These are phyloP conservation scores for Salvia splendens DNA, from an alignment of 257 asterid species.

Conservation along the genomic window DNA sequence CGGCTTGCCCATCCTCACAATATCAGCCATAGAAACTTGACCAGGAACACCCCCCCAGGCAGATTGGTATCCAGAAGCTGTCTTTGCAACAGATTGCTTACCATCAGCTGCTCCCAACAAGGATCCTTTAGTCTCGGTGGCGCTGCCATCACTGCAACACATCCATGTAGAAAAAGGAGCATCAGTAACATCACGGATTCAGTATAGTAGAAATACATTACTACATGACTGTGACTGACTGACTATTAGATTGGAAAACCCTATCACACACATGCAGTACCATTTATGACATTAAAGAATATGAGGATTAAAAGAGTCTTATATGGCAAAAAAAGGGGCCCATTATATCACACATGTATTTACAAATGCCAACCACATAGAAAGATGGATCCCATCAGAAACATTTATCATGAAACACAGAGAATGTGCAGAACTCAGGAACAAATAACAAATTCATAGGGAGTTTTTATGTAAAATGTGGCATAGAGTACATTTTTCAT, in stretches of 20 bases:
- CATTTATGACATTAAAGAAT: background rate
- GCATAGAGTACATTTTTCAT: background rate
- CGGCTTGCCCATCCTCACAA: constrained; percentile 93
- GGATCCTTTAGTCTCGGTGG: constrained; percentile 48
- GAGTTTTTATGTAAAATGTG: no score
- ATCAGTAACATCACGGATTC: constrained; percentile 24
- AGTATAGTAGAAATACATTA: background rate
- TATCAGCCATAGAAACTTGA: constrained; percentile 79
- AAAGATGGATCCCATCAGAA: background rate
- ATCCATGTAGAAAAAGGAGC: constrained; percentile 21
- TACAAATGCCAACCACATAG: constrained; percentile 3
- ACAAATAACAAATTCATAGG: no score
- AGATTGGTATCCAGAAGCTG: constrained; percentile 57
- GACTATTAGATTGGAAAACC: background rate
- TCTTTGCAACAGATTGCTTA: constrained; percentile 44
- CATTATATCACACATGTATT: no score
- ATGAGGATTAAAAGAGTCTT: background rate
- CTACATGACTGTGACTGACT: background rate
- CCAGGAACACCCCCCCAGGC: constrained; percentile 53
- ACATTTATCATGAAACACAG: no score
- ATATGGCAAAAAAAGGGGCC: background rate
- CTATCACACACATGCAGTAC: background rate
- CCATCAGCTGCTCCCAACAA: constrained; percentile 44
- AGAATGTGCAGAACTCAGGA: no score
- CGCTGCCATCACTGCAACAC: constrained; percentile 53